Base-by-base conservation (phyloP, 2,329 filamentous ascomycete genomes). In the Bipolaris bicolor region DNA sequence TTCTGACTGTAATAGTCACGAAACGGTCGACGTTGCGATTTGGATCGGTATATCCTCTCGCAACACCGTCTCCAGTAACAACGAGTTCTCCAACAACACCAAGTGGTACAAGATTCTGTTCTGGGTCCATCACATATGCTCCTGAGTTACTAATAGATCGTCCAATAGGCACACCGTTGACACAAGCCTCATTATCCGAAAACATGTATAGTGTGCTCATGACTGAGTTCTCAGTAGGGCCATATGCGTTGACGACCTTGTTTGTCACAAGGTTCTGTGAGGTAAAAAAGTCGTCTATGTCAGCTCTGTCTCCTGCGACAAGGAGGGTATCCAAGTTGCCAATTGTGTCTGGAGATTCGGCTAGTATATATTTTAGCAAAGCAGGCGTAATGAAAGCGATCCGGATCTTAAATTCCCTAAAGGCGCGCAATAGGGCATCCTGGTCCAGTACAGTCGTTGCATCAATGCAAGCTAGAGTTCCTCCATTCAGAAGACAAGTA, bases 401-500 rank as follows among this genome's bases (percentile, higher is more conserved):
- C 13, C 24, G 44, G 6, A 54, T 48, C 7, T 33, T 29, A 5
- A 31, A 29, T 26, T 20, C 18, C 13, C 18, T n/a, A 11, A 22
- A 13, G 2, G 22, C 22, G 11, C n/a, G 13, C n/a, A 31, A 22
- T 3, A 53, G 24, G 16, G 43, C 51, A n/a, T 36, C 33, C n/a
- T 18, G 29, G 33, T 49, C 46, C 11, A 55, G 24, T 2, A 55
- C 46, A 3, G 46, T 37, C 3, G 13, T 52, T 1, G 52, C 46
- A 10, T 58, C 47, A 1, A 61, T 36, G 3, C 37, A 37, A 5
- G 78, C 77, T 24, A 88, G 83, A 0, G 79, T 80, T 2, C 79
- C 81, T 1, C 87, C 87, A 13, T 81, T 76, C 7, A 83, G 77
- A 3, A 88, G 74, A 0, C 83, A 81, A 0, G 82, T 81, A 55